These are phyloP conservation scores for Ricinus communis DNA, from an alignment of 345 rosid genomes.

Conservation along the genomic window DNA sequence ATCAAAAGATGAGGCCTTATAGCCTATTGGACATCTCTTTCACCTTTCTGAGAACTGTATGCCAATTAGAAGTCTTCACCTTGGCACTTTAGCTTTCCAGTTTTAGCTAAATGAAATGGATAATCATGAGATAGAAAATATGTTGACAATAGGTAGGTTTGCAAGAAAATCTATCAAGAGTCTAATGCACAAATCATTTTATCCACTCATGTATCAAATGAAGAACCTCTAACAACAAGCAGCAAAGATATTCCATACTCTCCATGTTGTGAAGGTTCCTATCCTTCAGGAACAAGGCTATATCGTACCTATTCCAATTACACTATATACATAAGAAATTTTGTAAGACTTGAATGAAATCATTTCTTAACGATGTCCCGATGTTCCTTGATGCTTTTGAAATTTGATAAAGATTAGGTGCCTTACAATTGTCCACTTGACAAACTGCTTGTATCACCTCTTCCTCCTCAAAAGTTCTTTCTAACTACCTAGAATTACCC, in stretches of 20 bases:
- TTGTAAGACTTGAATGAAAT: neutral
- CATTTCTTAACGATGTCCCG: neutral
- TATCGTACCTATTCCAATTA: neutral
- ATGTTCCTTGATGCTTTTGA: neutral
- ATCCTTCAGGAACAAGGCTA: neutral
- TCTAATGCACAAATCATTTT: neutral
- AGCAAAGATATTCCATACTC: neutral
- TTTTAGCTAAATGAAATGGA: neutral
- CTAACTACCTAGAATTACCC: neutral
- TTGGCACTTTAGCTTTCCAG: neutral
- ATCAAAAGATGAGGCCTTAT: neutral
- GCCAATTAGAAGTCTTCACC: neutral
- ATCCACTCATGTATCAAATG: neutral
- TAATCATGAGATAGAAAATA: neutral
- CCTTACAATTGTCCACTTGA: neutral
- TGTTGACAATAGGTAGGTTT: neutral
- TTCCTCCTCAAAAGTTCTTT: neutral
- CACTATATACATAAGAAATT: neutral
- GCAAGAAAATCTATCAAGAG: neutral
- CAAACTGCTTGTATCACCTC: neutral
- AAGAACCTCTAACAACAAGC: neutral
- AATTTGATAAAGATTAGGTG: neutral
- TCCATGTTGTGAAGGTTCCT: neutral
- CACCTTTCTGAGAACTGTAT: neutral
- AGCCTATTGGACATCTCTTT: neutral